Base-by-base conservation (phyloP, 495 filamentous ascomycete species). In the Hapsidospora chrysogenum region DNA sequence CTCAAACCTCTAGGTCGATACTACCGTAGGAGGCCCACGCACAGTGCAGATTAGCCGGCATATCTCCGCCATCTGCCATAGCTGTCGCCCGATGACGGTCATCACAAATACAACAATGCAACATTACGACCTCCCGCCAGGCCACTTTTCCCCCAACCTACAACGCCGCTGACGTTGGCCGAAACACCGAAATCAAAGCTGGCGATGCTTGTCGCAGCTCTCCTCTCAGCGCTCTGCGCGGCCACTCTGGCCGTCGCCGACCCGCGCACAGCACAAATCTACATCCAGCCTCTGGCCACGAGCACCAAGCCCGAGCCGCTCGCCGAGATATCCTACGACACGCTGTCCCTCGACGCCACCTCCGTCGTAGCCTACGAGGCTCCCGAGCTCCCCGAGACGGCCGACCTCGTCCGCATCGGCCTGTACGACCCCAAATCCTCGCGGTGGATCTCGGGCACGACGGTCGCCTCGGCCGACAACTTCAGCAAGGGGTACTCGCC, bases 401-500 rank as follows among this genome's bases (percentile, higher is more conserved):
- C 53, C 13, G 38, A 42, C 21, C 57, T 69, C 3, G 50, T 70
- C 28, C 60, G 64, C 32, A 45, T 70, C 33, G 68, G 68, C 28
- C 39, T 63, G 25, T 72, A 60, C 50, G 54, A 66, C 47, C 18
- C 49, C 5, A 31, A 47, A n/a, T 33, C 51, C 1, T 35, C 36
- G 33, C 20, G 19, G 13, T 72, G 68, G 68, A 35, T 41, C 27
- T 61, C 61, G n/a, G 61, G 64, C 3, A 66, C 60, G 2, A 56
- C 63, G 13, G 57, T 61, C 3, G 53, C 56, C 16, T 60, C 60
- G 11, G 54, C 46, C 1, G 54, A 59, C 16, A 70, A 61, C 43
- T 72, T 72, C 36, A 47, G 43, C 21, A 70, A 70, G 52, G 68
- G 66, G 7, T 69, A 61, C 39, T 53, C 57, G 37, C 66, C 66